phyloP scores from a whole-genome alignment of 441 rosid genomes.

The Cnidoscolus chayamansa region DNA sequence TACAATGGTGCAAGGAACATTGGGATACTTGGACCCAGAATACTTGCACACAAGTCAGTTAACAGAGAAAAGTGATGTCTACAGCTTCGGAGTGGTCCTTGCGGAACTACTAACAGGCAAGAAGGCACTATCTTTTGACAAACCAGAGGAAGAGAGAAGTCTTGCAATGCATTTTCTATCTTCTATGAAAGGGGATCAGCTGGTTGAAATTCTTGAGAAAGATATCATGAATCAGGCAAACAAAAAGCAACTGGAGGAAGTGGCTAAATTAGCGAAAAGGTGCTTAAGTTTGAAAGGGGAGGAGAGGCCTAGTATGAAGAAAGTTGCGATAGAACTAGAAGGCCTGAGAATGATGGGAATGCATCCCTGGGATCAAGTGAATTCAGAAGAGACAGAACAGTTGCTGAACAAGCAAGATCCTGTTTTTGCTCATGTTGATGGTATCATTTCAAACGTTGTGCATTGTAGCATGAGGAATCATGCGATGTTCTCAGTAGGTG shows the following conservation, averaged over 20 bases:
- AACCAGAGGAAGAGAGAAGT: not conserved
- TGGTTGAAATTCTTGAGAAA: not conserved
- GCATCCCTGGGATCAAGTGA: not conserved
- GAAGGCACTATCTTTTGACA: too few species aligned
- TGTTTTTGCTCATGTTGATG: not conserved
- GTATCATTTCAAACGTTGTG: not conserved
- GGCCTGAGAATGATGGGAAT: not conserved
- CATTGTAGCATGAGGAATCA: not conserved
- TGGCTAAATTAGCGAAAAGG: not conserved
- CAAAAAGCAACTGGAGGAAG: not conserved
- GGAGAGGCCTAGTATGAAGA: not conserved
- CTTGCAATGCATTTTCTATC: not conserved
- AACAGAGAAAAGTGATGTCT: too few species aligned
- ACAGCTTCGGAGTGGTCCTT: too few species aligned
- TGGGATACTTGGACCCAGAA: not conserved
- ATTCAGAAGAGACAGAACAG: not conserved
- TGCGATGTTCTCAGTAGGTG: not conserved
- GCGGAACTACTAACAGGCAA: too few species aligned
- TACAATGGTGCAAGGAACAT: constrained; percentile 6
- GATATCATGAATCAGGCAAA: not conserved
- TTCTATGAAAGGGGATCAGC: not conserved
- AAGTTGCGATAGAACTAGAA: not conserved
- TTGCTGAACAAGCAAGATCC: not conserved
- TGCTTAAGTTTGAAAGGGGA: not conserved
- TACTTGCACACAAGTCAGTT: not conserved